Percentiles rank a stretch among this genome's conserved stretches.
Evolutionary conservation across 805 yeast genomes (phyloP).

Genomic region (Metschnikowia dekortorum): DNA sequence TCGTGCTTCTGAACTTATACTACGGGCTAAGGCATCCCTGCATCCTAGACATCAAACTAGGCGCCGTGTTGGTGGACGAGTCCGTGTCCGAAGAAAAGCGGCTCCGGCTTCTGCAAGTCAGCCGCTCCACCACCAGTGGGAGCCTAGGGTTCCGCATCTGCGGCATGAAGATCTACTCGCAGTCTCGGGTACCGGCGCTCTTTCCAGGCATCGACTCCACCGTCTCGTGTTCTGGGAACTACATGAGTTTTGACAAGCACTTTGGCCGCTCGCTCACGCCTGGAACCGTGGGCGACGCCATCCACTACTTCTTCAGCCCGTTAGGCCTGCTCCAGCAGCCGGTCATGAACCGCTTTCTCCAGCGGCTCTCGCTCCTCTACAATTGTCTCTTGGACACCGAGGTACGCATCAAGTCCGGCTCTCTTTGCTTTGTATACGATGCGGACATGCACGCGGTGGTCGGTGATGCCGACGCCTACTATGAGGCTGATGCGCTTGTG

Average conservation of each 20-base stretch:
- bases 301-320: constrained; percentile 44
- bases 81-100: constrained; percentile 47
- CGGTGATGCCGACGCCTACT: constrained; percentile 11
- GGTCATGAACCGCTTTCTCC: constrained; percentile 40
- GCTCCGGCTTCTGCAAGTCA: constrained; percentile 57
- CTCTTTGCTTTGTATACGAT: constrained; percentile 71
- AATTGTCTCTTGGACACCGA: constrained; percentile 62
- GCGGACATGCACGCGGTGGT: constrained; percentile 53
- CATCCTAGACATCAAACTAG: constrained; percentile 80
- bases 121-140: constrained; percentile 76
- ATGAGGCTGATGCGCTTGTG: constrained; percentile 25
- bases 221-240: constrained; percentile 22
- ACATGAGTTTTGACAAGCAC: constrained; percentile 54
- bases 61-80: constrained; percentile 65
- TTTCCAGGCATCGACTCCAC: constrained; percentile 18
- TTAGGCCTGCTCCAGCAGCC: constrained; percentile 24
- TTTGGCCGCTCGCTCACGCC: constrained; percentile 62
- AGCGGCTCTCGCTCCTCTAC: constrained; percentile 62
- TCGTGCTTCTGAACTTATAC: constrained; percentile 71
- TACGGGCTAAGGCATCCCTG: constrained; percentile 62
- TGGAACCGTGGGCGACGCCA: constrained; percentile 41
- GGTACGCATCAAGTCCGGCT: constrained; percentile 64
- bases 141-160: constrained; percentile 72
- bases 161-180: constrained; percentile 65
- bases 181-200: constrained; percentile 5